Evolutionary conservation across 306 rosid species (phyloP).

Genomic region (Bauhinia variegata): DNA sequence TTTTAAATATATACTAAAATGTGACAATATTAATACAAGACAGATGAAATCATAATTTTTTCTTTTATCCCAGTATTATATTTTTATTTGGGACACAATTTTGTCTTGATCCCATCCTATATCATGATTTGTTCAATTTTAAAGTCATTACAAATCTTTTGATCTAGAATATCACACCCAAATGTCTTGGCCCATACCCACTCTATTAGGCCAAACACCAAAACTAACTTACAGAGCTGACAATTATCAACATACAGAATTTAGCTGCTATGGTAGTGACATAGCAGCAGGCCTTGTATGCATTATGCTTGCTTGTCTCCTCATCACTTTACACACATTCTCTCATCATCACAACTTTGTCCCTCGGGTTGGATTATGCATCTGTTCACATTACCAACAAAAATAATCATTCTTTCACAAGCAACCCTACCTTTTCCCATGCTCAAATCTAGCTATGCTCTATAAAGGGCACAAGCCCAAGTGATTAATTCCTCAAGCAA

Average conservation of each 20-base stretch:
- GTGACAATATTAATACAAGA: too few species aligned
- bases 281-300: constrained; percentile 44
- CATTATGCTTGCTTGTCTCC: constrained; percentile 75
- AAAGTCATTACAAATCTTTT: too few species aligned
- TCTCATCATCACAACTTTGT: constrained; percentile 58
- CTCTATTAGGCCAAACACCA: too few species aligned
- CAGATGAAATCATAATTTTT: too few species aligned
- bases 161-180: too few species aligned
- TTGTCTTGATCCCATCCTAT: too few species aligned
- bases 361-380: constrained; percentile 43
- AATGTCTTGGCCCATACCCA: too few species aligned
- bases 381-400: constrained; percentile 43
- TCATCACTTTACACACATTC: constrained; percentile 44
- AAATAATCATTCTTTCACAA: constrained; percentile 43
- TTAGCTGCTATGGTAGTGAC: constrained; percentile 28
- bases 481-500: not conserved
- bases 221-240: constrained; percentile 38
- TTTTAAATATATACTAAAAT: too few species aligned
- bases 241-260: constrained; percentile 47
- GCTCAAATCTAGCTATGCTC: constrained; percentile 4
- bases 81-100: too few species aligned
- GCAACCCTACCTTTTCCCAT: constrained; percentile 39
- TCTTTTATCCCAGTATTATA: too few species aligned
- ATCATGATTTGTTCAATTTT: too few species aligned
- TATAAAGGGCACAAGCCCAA: not conserved